Conservation (phyloP, 768 basidiomycete species). For the Lentinula aciculospora region DNA sequence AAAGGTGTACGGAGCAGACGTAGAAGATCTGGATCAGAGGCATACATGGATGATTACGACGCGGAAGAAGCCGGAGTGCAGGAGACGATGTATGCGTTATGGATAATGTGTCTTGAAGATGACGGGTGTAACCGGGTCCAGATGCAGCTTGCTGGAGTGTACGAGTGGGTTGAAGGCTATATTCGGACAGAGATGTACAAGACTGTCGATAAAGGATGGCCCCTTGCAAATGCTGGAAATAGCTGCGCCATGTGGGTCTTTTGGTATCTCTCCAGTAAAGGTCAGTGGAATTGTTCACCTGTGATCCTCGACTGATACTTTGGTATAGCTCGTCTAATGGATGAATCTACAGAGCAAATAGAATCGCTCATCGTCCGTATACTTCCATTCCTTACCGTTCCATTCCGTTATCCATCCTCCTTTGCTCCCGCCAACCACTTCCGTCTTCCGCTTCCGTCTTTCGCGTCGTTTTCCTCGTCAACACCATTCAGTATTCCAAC, state of each 20-base stretch:
- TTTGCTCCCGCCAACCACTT: slow-evolving; percentile 61
- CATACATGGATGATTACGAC: slow-evolving; percentile 15
- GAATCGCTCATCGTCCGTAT: slow-evolving; percentile 26
- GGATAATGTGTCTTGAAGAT: slow-evolving; percentile 58
- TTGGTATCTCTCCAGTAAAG: slow-evolving; percentile 53
- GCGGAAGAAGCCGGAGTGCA: slow-evolving; percentile 22
- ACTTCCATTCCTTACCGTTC: slow-evolving; percentile 41
- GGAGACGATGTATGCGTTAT: slow-evolving; percentile 38
- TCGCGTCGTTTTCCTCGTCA: not conserved
- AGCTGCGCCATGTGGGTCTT: slow-evolving; percentile 56
- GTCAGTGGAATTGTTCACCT: slow-evolving; percentile 26
- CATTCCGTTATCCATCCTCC: slow-evolving; percentile 50
- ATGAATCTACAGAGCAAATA: slow-evolving; percentile 19
- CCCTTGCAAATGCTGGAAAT: slow-evolving; percentile 40
- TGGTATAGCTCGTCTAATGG: slow-evolving; percentile 18
- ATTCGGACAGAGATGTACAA: slow-evolving; percentile 44
- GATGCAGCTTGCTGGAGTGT: slow-evolving; percentile 47
- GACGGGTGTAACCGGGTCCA: slow-evolving; percentile 60
- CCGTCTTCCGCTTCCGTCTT: slow-evolving; percentile 37
- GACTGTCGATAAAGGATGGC: slow-evolving; percentile 45
- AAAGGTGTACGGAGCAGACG: slow-evolving; percentile 26
- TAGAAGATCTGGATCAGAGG: slow-evolving; percentile 21
- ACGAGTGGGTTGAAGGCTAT: slow-evolving; percentile 37
- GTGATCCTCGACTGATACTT: not conserved
- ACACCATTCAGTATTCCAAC: slow-evolving; percentile 20